Conservation (phyloP, 495 filamentous ascomycete genomes). For the Aspergillus homomorphus region DNA sequence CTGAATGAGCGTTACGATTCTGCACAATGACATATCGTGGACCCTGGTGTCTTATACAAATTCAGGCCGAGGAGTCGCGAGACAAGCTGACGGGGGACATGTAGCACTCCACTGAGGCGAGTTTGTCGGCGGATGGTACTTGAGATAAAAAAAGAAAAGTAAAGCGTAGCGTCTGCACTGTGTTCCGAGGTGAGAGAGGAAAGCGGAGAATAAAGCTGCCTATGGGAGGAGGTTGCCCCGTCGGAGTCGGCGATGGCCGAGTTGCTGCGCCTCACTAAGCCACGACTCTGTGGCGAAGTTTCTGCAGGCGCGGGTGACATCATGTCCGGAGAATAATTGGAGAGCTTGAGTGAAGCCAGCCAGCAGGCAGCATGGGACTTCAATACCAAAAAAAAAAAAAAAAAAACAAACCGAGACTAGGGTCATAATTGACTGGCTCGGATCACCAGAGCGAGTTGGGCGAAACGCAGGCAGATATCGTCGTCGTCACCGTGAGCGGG, state of each 20-base stretch:
- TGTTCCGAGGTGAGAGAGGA: slow-evolving; percentile 1
- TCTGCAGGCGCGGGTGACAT: slow-evolving; percentile 23
- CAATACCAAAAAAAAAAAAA: no score
- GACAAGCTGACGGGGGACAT: not conserved
- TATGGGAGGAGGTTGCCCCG: not conserved
- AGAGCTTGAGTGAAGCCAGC: not conserved
- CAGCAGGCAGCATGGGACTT: not conserved
- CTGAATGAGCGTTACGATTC: slow-evolving; percentile 9
- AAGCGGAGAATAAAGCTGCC: not conserved
- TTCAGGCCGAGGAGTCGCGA: not conserved
- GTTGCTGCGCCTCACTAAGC: slow-evolving; percentile 25
- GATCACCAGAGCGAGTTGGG: not conserved
- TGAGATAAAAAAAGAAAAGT: slow-evolving; percentile 4
- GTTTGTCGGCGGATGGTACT: not conserved
- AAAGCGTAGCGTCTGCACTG: not conserved
- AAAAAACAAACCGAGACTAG: not conserved
- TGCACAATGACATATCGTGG: slow-evolving; percentile 5
- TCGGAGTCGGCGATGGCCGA: slow-evolving; percentile 20
- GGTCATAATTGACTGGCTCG: not conserved
- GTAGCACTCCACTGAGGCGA: not conserved
- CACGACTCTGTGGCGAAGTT: slow-evolving; percentile 25
- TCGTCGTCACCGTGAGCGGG: not conserved
- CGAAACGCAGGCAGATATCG: not conserved
- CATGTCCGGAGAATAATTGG: not conserved
- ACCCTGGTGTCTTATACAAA: slow-evolving; percentile 2